Evolutionary conservation across 345 rosid genomes (phyloP).

Genomic region (Citrus maxima): DNA sequence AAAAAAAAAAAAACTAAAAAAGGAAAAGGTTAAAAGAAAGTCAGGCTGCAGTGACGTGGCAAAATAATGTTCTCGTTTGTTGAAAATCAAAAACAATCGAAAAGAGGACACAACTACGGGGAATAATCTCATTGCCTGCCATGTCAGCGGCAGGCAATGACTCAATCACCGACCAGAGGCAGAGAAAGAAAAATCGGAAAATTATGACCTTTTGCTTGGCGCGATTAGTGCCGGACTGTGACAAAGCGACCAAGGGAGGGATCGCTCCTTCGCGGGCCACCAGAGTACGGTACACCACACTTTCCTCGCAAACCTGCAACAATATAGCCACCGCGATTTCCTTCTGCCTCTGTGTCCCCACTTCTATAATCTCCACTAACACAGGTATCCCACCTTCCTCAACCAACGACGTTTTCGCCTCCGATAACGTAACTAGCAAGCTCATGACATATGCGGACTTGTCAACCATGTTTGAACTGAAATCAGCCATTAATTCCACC

Average conservation of each 20-base stretch:
- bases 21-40: background rate
- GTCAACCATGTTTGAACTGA: conserved; percentile 94
- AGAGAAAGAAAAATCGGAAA: background rate
- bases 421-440: conserved; percentile 49
- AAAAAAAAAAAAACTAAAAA: too few relatives aligned
- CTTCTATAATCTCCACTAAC: conserved; percentile 83
- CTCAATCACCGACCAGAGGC: conserved; percentile 12
- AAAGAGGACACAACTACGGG: background rate
- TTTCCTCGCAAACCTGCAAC: conserved; percentile 71
- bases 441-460: conserved; percentile 80
- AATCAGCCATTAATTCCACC: conserved; percentile 93
- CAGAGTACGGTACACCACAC: conserved; percentile 54
- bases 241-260: conserved; percentile 80
- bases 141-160: conserved; percentile 19
- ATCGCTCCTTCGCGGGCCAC: conserved; percentile 95
- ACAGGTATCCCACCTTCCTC: conserved; percentile 94
- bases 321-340: conserved; percentile 74
- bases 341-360: conserved; percentile 82
- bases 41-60: conserved; percentile 33
- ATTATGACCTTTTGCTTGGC: conserved; percentile 71
- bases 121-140: conserved; percentile 14
- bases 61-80: conserved; percentile 6
- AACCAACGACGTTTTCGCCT: conserved; percentile 68
- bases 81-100: background rate
- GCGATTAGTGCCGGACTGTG: conserved; percentile 85